Percentiles rank a stretch among this genome's conserved stretches.
Evolutionary conservation across 1,284 basidiomycete species (phyloP).

Genomic region (Pseudozyma sp.): DNA sequence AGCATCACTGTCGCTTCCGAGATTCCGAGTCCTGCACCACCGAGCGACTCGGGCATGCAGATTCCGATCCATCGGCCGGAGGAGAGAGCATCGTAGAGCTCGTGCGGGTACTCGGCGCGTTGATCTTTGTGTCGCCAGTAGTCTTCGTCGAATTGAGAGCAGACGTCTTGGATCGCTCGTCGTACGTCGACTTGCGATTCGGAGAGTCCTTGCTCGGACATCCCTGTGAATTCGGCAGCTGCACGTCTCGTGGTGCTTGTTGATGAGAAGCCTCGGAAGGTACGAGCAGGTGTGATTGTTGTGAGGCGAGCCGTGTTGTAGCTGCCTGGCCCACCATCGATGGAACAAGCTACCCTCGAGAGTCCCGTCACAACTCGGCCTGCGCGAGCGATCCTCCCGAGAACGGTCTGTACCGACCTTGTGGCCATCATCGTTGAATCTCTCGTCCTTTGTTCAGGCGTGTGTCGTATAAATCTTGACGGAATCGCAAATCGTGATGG

Average conservation of each 20-base stretch:
- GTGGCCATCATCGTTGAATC: constrained; percentile 2
- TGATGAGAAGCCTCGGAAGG: constrained; percentile 3
- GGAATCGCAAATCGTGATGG: background rate
- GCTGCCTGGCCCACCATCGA: no score
- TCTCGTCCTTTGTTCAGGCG: no score
- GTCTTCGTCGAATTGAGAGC: constrained; percentile 42
- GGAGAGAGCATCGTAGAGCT: constrained; percentile 52
- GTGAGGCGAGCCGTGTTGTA: background rate
- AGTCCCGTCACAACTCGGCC: constrained; percentile 1
- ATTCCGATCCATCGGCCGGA: constrained; percentile 51
- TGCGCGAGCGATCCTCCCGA: background rate
- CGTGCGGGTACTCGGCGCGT: constrained; percentile 48
- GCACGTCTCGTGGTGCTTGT: background rate
- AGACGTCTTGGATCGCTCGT: constrained; percentile 36
- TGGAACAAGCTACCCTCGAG: background rate
- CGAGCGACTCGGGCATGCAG: constrained; percentile 54
- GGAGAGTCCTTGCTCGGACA: constrained; percentile 47
- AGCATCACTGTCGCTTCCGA: constrained; percentile 70
- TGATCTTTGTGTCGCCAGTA: constrained; percentile 54
- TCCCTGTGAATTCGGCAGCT: constrained; percentile 34
- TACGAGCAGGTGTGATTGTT: no score
- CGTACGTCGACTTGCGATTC: constrained; percentile 56
- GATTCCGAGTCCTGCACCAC: constrained; percentile 68
- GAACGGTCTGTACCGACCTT: background rate
- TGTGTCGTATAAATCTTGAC: no score